phyloP scores from a whole-genome alignment of 495 filamentous ascomycete genomes.

The Penicillium diatomitis region DNA sequence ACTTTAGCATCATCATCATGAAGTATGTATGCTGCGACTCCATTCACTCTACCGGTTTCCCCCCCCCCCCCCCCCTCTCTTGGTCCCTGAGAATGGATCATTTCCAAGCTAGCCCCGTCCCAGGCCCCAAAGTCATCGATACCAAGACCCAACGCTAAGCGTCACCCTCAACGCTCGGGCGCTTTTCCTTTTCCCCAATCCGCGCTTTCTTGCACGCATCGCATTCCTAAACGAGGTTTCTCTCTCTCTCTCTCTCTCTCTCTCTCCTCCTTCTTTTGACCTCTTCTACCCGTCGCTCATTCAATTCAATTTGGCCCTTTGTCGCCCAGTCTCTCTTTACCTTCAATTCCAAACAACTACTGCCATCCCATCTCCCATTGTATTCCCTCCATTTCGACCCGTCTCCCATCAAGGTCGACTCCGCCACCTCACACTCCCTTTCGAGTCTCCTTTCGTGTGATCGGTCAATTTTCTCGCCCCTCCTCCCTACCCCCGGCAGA shows the following conservation, averaged over 20 bases:
- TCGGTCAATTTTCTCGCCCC: too few species aligned
- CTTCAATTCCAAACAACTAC: background rate
- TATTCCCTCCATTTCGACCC: slow-evolving; percentile 1
- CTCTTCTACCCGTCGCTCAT: background rate
- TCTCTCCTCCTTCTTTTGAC: background rate
- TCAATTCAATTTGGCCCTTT: background rate
- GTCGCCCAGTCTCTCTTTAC: background rate
- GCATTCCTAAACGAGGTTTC: slow-evolving; percentile 9
- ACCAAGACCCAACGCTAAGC: background rate
- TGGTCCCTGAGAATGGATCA: too few species aligned
- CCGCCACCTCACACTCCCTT: too few species aligned
- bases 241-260: slow-evolving; percentile 8
- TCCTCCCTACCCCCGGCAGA: too few species aligned
- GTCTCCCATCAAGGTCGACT: background rate
- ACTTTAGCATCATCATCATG: too few species aligned
- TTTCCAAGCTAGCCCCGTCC: slow-evolving; percentile 1
- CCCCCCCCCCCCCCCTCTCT: too few species aligned
- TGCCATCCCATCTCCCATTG: background rate
- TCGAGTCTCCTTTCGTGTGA: too few species aligned
- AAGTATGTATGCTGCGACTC: too few species aligned
- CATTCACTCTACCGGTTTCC: background rate
- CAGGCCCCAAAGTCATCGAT: background rate
- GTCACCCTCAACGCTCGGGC: background rate
- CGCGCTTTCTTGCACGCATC: background rate
- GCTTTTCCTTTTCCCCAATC: slow-evolving; percentile 4